phyloP scores from a whole-genome alignment of 2,329 filamentous ascomycete genomes.

The Epichloe gansuensis region DNA sequence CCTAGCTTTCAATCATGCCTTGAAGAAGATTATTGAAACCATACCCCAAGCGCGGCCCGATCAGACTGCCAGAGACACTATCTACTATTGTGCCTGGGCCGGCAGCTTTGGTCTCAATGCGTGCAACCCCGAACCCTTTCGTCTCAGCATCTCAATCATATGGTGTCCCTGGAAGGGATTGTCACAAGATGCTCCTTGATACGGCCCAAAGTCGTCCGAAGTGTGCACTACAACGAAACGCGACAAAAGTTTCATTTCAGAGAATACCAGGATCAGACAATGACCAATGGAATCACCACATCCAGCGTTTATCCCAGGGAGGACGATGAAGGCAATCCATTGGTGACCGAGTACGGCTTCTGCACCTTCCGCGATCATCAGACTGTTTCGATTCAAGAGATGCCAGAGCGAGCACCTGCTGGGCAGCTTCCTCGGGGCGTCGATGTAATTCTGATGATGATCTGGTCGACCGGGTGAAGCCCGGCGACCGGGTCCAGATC shows the following conservation, averaged over 20 bases:
- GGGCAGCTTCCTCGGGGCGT: conserved; percentile 91
- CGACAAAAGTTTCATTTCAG: conserved; percentile 79
- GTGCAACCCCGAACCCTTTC: conserved; percentile 86
- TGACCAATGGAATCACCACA: conserved; percentile 83
- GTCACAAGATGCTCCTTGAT: conserved; percentile 94
- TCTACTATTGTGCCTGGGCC: conserved; percentile 95
- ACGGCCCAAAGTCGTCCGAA: conserved; percentile 93
- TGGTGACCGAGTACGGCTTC: conserved; percentile 92
- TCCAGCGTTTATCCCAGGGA: conserved; percentile 90
- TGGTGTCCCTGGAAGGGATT: conserved; percentile 96
- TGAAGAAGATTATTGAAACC: conserved; percentile 78
- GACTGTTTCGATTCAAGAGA: conserved; percentile 96
- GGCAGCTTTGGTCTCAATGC: conserved; percentile 92
- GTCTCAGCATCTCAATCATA: conserved; percentile 81
- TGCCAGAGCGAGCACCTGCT: conserved; percentile 92
- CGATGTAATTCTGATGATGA: conserved; percentile 97
- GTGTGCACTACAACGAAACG: conserved; percentile 87
- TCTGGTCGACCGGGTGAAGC: conserved; percentile 87
- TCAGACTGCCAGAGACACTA: conserved; percentile 64
- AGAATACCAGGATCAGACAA: conserved; percentile 93
- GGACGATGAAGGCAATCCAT: conserved; percentile 82
- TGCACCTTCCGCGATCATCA: conserved; percentile 95
- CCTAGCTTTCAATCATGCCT: conserved; percentile 76
- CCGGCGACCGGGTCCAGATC: conserved; percentile 88
- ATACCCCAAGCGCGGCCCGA: conserved; percentile 63